phyloP scores from a whole-genome alignment of 768 basidiomycete genomes.

The Mycena crocata region DNA sequence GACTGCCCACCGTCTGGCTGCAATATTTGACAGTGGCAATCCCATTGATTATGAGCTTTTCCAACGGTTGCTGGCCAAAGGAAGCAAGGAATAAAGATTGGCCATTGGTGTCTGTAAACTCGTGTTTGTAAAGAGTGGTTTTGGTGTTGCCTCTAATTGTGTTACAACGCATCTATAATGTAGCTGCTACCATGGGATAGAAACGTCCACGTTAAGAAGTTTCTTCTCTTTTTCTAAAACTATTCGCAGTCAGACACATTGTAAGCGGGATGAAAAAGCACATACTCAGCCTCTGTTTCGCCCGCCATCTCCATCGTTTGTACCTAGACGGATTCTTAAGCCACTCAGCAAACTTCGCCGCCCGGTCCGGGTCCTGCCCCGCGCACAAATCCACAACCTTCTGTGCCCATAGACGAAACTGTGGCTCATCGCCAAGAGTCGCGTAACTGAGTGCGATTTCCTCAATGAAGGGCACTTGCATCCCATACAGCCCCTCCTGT shows the following conservation, averaged over 20 bases:
- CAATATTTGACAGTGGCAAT: constrained; percentile 17
- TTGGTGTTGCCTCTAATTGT: no score
- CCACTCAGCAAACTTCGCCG: constrained; percentile 44
- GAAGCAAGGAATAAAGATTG: no score
- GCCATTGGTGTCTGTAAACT: no score
- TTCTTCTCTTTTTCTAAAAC: constrained; percentile 19
- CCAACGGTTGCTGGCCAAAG: constrained; percentile 1
- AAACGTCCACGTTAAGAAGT: background rate
- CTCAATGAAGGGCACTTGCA: constrained; percentile 53
- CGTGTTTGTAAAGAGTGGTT: no score
- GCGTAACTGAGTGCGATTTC: constrained; percentile 57
- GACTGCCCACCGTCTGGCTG: constrained; percentile 1
- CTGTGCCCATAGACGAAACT: constrained; percentile 51
- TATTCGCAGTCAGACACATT: background rate
- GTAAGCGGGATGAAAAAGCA: constrained; percentile 13
- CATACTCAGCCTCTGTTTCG: constrained; percentile 50
- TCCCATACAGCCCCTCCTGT: constrained; percentile 55
- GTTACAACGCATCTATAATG: no score
- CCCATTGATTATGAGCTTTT: constrained; percentile 7
- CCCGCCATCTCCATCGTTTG: constrained; percentile 57
- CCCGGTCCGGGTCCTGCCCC: constrained; percentile 42
- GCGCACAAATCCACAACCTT: constrained; percentile 42
- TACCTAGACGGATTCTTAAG: constrained; percentile 45
- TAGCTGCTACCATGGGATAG: background rate
- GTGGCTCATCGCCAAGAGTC: constrained; percentile 50